Percentiles rank a stretch among this genome's conserved stretches.
phyloP scores from a whole-genome alignment of 306 rosid genomes.

The Mimosa pudica region DNA sequence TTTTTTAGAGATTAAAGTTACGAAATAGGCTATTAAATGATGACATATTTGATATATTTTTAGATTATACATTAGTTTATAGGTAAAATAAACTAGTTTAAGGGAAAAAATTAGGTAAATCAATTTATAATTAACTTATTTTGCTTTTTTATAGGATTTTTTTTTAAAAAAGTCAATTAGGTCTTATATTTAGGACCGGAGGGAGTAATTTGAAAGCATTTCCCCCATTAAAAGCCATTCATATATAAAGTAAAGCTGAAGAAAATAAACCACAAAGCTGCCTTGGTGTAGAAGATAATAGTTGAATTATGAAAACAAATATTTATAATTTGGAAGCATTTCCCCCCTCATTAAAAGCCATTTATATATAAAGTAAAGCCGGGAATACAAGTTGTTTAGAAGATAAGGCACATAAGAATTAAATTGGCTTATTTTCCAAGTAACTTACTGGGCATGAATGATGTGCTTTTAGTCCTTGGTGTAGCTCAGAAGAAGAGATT shows the following conservation, averaged over 20 bases:
- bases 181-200: too few species aligned
- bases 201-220: conserved; percentile 14
- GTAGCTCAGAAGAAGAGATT: conserved; percentile 61
- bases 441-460: conserved; percentile 79
- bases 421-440: conserved; percentile 4
- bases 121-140: too few species aligned
- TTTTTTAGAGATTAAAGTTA: too few species aligned
- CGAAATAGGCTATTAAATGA: too few species aligned
- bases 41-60: too few species aligned
- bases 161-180: too few species aligned
- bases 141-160: too few species aligned
- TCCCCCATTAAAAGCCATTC: background rate
- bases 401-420: conserved; percentile 11
- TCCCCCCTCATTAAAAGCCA: background rate
- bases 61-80: too few species aligned
- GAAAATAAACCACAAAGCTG: conserved; percentile 6
- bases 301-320: background rate
- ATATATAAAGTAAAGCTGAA: conserved; percentile 1
- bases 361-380: background rate
- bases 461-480: conserved; percentile 67
- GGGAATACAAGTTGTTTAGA: background rate
- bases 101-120: too few species aligned
- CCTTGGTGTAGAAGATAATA: background rate
- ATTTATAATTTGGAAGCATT: conserved; percentile 1
- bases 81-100: too few species aligned